Evolutionary conservation across 2,329 filamentous ascomycete genomes (phyloP), one percentile per base, ranked within the genome.

Genomic region (Ploettnerulaceae sp.): DNA sequence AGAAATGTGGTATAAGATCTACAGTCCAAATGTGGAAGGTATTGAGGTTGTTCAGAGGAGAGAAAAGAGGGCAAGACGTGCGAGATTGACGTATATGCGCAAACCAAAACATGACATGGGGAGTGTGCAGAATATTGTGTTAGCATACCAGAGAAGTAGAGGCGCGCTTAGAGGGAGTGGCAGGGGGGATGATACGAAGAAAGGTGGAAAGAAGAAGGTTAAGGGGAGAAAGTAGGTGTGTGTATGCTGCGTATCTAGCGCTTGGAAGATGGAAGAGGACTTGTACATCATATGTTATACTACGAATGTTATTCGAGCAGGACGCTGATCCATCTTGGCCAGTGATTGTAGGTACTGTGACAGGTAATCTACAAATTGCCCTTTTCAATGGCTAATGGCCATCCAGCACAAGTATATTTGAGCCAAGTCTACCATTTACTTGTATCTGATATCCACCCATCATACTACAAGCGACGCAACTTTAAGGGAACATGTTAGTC

Each of bases 1-100:
- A 50, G 93, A 98, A 77, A 93, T 95, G 88, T 95, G 89, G 83
- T 89, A 86, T 69, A 98, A 98, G 75, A 75, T 97, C 49, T 97
- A 93, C 73, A 87, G 81, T 63, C 91, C 91, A 51, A 85, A 87
- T 63, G 84, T 97, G 24, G 81, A 86, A 64, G 88, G 87, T 54
- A 89, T 98, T 62, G 91, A 98, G 70, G 84, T 98, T 59, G 86
- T 97, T 67, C 88, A 95, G 79, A 76, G 91, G 60, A 77, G 81
- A 54, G 76, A 79, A 63, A 93, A 89, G 83, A 80, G 89, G 66
- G 88, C 89, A 56, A 83, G 90, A 65, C 80, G 93, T 61, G 91
- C 90, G 20, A 77, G 89, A 57, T 73, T 98, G 67, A 95, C 87
- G 61, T 97, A 91, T 68, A 86, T 98, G 85, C 79, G 90, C 64